Percentiles rank a stretch among this genome's conserved stretches.
Conservation (phyloP, 2,329 filamentous ascomycete species). For the Cercospora sojina region DNA sequence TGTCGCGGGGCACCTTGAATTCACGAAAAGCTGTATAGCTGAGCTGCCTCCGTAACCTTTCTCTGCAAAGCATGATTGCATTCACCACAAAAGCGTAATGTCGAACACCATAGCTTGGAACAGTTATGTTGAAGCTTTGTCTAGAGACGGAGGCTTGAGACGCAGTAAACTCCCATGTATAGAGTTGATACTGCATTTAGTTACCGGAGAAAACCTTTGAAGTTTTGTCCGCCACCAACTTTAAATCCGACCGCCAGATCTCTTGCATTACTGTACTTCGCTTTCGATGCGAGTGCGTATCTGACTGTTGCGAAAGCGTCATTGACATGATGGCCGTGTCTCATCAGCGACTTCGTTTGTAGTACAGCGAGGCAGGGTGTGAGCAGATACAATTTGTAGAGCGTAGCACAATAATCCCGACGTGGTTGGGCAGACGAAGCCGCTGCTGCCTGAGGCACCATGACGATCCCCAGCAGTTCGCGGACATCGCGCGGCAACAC, state of each 20-base stretch:
- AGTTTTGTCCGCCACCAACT: not conserved
- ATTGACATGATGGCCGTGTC: not conserved
- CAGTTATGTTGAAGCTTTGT: too few relatives aligned
- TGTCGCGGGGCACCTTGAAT: not conserved
- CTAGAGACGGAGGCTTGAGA: not conserved
- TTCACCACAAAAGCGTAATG: not conserved
- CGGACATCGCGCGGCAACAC: not conserved
- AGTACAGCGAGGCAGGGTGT: not conserved
- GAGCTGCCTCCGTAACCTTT: not conserved
- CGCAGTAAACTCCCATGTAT: not conserved
- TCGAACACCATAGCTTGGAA: not conserved
- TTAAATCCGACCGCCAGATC: not conserved
- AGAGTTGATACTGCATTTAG: not conserved
- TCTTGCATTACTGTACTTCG: not conserved
- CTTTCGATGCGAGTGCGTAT: not conserved
- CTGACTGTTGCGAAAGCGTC: not conserved
- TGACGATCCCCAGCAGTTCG: constrained; percentile 11
- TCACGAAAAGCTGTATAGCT: not conserved
- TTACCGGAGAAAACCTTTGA: not conserved
- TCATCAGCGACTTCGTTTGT: not conserved
- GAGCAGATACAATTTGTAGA: not conserved
- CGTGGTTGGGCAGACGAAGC: not conserved
- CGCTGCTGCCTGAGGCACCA: not conserved
- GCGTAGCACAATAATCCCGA: not conserved
- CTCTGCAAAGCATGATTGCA: not conserved